Percentiles rank a stretch among this genome's conserved stretches.
Evolutionary conservation across 768 basidiomycete species (phyloP).

Genomic region (Saitozyma sp.): DNA sequence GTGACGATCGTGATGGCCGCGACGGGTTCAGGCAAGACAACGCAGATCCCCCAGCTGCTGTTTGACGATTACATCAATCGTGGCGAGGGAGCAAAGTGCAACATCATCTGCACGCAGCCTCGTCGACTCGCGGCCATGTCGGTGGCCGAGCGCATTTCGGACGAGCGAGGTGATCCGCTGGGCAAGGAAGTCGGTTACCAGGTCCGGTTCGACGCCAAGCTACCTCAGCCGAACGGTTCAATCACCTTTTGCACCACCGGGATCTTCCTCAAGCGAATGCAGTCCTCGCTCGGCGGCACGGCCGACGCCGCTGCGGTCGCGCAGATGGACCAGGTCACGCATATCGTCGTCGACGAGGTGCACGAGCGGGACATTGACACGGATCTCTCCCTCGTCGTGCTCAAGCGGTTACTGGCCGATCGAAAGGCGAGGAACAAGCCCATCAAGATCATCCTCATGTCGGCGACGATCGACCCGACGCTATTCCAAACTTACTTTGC

Average conservation of each 20-base stretch:
- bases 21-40: slow-evolving; percentile 79
- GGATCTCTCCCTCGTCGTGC: slow-evolving; percentile 80
- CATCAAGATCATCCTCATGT: slow-evolving; percentile 89
- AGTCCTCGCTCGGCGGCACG: slow-evolving; percentile 62
- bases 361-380: slow-evolving; percentile 95
- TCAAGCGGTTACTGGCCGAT: slow-evolving; percentile 77
- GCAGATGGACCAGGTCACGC: slow-evolving; percentile 74
- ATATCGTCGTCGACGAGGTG: slow-evolving; percentile 91
- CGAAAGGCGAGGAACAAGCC: slow-evolving; percentile 69
- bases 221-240: slow-evolving; percentile 75
- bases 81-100: slow-evolving; percentile 79
- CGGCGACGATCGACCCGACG: slow-evolving; percentile 87
- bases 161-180: slow-evolving; percentile 73
- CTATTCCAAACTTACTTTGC: slow-evolving; percentile 87
- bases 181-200: slow-evolving; percentile 83
- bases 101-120: slow-evolving; percentile 90
- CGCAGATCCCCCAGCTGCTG: slow-evolving; percentile 89
- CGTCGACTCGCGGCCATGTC: slow-evolving; percentile 87
- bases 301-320: slow-evolving; percentile 35
- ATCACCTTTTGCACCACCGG: slow-evolving; percentile 93
- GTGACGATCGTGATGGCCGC: slow-evolving; percentile 61
- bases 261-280: slow-evolving; percentile 81
- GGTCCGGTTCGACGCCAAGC: slow-evolving; percentile 81
- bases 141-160: slow-evolving; percentile 85
- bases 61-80: slow-evolving; percentile 76